Evolutionary conservation across 371 early-diverging fungal genomes (phyloP).

Genomic region (Haplosporangium sp.): DNA sequence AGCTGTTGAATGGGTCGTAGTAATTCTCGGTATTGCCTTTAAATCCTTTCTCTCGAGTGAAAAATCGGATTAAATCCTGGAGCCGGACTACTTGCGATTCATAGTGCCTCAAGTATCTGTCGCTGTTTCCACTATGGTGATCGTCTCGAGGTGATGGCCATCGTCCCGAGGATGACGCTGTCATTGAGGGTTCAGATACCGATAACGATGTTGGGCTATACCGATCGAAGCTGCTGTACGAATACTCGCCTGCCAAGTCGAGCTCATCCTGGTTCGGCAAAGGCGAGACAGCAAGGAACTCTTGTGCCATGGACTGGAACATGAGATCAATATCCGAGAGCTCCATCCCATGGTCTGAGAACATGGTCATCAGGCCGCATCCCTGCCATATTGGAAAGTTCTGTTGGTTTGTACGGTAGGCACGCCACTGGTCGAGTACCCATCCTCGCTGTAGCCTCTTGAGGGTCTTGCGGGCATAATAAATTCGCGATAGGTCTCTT

Average conservation of each 20-base stretch:
- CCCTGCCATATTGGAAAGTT: slow-evolving; percentile 54
- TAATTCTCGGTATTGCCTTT: slow-evolving; percentile 52
- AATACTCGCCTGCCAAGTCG: too few species aligned
- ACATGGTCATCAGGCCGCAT: slow-evolving; percentile 50
- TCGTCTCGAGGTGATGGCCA: neutral
- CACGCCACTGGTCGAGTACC: slow-evolving; percentile 53
- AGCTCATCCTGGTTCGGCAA: neutral
- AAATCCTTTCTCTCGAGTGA: slow-evolving; percentile 38
- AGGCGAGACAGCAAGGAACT: slow-evolving; percentile 37
- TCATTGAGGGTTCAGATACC: neutral
- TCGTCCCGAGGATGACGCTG: neutral
- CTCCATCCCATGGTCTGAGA: slow-evolving; percentile 38
- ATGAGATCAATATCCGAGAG: slow-evolving; percentile 33
- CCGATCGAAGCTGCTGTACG: slow-evolving; percentile 5
- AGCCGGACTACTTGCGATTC: slow-evolving; percentile 29
- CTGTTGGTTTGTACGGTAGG: slow-evolving; percentile 26
- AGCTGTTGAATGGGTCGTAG: slow-evolving; percentile 50
- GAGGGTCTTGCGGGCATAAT: slow-evolving; percentile 45
- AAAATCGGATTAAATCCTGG: slow-evolving; percentile 38
- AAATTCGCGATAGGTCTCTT: slow-evolving; percentile 35
- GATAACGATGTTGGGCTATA: slow-evolving; percentile 7
- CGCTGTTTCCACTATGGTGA: neutral
- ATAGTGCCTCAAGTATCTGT: slow-evolving; percentile 12
- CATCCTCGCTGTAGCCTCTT: slow-evolving; percentile 40
- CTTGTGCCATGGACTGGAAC: slow-evolving; percentile 42